phyloP scores from a whole-genome alignment of 352 stramenopile genomes.

The Globisporangium ultimum region DNA sequence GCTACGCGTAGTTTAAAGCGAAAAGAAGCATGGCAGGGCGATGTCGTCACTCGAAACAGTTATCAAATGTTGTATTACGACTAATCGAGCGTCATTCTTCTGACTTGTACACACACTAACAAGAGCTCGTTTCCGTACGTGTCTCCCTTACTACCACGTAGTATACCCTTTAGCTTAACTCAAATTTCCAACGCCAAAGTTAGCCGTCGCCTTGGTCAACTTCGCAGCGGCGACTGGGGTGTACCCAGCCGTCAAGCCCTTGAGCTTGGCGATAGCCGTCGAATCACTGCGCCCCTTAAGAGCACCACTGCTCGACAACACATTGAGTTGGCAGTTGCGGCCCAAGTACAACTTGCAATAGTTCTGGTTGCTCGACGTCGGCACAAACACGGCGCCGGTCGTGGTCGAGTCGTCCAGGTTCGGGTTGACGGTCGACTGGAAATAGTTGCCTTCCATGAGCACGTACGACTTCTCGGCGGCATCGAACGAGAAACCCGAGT shows the following conservation, averaged over 20 bases:
- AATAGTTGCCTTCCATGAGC: slow-evolving; percentile 25
- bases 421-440: not conserved
- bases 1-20: too few species aligned
- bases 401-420: slow-evolving; percentile 6
- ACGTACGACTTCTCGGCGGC: slow-evolving; percentile 28
- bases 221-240: not conserved
- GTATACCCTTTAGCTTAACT: too few species aligned
- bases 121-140: too few species aligned
- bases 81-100: too few species aligned
- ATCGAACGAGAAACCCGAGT: slow-evolving; percentile 36
- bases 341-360: slow-evolving; percentile 5
- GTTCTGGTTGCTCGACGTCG: slow-evolving; percentile 1
- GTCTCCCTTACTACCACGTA: too few species aligned
- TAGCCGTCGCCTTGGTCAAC: not conserved
- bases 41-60: too few species aligned
- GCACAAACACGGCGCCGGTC: slow-evolving; percentile 3
- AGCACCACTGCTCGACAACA: not conserved
- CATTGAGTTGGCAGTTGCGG: not conserved
- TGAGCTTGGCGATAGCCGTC: not conserved
- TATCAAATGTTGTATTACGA: too few species aligned
- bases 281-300: not conserved
- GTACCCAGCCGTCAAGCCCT: slow-evolving; percentile 3
- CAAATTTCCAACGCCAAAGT: slow-evolving; percentile 2
- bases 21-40: too few species aligned
- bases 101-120: too few species aligned